Evolutionary conservation across 1,284 basidiomycete genomes (phyloP).

Genomic region (Apiotrichum porosum): DNA sequence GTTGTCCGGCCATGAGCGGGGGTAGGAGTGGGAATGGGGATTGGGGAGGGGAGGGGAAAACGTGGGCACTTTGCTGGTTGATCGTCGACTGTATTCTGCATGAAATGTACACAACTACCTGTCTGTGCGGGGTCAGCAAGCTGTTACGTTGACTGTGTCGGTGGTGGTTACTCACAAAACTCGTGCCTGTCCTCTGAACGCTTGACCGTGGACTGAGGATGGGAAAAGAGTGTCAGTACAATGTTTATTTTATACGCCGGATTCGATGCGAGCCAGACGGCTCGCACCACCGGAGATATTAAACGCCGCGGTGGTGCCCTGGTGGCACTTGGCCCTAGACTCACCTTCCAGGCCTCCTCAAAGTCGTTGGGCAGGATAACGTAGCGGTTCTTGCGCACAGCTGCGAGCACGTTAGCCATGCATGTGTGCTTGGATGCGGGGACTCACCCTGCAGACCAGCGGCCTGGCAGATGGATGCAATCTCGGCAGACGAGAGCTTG

Average conservation of each 20-base stretch:
- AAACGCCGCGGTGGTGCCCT: conserved; percentile 12
- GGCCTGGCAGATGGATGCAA: conserved; percentile 91
- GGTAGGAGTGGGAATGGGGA: background rate
- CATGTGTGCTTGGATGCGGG: background rate
- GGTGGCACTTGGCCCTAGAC: conserved; percentile 45
- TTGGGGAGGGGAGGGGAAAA: background rate
- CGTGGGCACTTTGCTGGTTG: background rate
- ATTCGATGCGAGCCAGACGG: conserved; percentile 10
- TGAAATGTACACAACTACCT: conserved; percentile 25
- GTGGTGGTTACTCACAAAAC: conserved; percentile 66
- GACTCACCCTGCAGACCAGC: conserved; percentile 87
- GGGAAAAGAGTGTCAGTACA: conserved; percentile 17
- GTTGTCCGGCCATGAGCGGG: conserved; percentile 8
- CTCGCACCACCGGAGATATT: conserved; percentile 16
- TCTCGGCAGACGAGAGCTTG: conserved; percentile 90
- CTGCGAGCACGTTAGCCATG: conserved; percentile 49
- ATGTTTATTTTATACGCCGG: conserved; percentile 21
- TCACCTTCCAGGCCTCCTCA: conserved; percentile 96
- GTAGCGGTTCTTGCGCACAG: conserved; percentile 96
- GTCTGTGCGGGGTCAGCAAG: conserved; percentile 25
- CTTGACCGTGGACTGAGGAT: conserved; percentile 80
- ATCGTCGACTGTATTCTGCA: conserved; percentile 12
- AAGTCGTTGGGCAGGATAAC: conserved; percentile 96
- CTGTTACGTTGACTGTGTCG: background rate
- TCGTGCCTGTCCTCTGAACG: conserved; percentile 88